phyloP scores from a whole-genome alignment of 163 green algal genomes.

The Smithsoniella earleae region DNA sequence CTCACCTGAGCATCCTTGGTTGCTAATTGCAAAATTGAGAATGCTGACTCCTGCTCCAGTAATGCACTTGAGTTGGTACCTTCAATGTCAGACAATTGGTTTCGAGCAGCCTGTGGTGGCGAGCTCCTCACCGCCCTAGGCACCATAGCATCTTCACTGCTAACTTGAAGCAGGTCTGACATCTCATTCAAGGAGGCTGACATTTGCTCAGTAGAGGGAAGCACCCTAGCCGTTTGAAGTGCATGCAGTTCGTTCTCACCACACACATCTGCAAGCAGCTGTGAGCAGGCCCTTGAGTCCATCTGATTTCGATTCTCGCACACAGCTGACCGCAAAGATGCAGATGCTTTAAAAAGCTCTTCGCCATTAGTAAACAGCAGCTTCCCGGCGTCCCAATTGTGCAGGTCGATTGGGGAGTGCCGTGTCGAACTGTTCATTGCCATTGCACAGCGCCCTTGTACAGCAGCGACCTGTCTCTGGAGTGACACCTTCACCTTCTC shows the following conservation, averaged over 20 bases:
- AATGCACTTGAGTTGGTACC: too few species aligned
- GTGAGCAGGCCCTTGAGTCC: not conserved
- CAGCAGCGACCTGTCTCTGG: not conserved
- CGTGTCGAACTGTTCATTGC: not conserved
- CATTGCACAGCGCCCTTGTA: not conserved
- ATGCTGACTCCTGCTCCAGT: not conserved
- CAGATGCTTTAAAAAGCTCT: not conserved
- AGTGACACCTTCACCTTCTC: too few species aligned
- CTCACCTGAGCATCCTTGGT: slow-evolving; percentile 23
- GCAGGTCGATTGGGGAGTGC: not conserved
- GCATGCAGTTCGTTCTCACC: not conserved
- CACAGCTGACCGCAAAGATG: not conserved
- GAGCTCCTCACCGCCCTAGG: not conserved
- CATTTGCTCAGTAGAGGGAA: not conserved
- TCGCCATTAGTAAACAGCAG: not conserved
- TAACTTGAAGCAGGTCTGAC: not conserved
- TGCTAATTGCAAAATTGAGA: not conserved
- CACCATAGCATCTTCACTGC: not conserved
- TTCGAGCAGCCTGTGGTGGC: too few species aligned
- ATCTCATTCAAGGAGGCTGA: not conserved
- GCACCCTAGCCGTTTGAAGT: not conserved
- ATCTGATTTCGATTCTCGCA: too few species aligned
- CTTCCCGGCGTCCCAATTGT: not conserved
- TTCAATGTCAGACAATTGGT: too few species aligned
- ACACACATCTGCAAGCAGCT: not conserved